A percentile compares a stretch with the other conserved stretches of the same genome.
These are phyloP conservation scores for Auricularia auricula-judae DNA, from an alignment of 768 basidiomycete species.

Conservation along the genomic window DNA sequence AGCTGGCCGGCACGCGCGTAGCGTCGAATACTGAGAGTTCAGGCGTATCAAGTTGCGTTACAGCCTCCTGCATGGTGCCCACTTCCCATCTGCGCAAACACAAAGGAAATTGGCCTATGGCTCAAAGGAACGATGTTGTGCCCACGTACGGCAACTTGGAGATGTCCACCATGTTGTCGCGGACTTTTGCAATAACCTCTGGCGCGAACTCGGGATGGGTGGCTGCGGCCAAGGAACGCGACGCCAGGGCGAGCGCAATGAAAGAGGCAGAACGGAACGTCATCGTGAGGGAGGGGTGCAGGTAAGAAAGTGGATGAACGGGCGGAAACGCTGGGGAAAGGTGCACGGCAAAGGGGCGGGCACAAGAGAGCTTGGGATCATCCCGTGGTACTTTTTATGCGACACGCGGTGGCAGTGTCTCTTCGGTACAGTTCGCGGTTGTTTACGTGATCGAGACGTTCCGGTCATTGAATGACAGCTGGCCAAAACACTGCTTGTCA, in stretches of 20 bases:
- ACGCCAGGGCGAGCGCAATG: conserved; percentile 1
- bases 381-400: too few relatives aligned
- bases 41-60: conserved; percentile 16
- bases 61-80: conserved; percentile 13
- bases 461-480: too few relatives aligned
- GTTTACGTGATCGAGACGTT: too few relatives aligned
- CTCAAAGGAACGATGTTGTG: not conserved
- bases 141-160: not conserved
- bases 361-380: too few relatives aligned
- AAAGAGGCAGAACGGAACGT: not conserved
- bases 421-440: too few relatives aligned
- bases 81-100: conserved; percentile 13
- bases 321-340: too few relatives aligned
- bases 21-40: conserved; percentile 13
- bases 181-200: conserved; percentile 1
- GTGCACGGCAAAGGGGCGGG: too few relatives aligned
- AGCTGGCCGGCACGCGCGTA: not conserved
- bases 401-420: too few relatives aligned
- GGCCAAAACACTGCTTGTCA: too few relatives aligned
- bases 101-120: not conserved
- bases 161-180: not conserved
- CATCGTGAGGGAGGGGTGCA: too few relatives aligned
- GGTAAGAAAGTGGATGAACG: too few relatives aligned
- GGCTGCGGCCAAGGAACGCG: not conserved
- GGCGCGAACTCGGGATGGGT: not conserved